phyloP scores from a whole-genome alignment of 1,284 basidiomycete species.

The Cutaneotrichosporon cyanovorans region DNA sequence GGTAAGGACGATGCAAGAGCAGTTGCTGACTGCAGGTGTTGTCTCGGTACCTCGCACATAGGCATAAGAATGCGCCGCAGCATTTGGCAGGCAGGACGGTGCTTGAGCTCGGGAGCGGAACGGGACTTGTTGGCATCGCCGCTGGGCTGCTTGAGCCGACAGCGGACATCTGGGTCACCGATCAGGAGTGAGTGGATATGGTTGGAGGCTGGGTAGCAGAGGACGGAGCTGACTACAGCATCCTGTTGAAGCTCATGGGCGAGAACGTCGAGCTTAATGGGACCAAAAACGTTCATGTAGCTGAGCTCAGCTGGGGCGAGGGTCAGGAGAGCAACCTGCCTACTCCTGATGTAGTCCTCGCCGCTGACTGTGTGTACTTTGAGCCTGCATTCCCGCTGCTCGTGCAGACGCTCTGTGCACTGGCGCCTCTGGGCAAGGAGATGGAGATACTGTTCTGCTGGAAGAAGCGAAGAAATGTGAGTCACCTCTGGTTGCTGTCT shows the following conservation, averaged over 20 bases:
- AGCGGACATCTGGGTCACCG: slow-evolving; percentile 65
- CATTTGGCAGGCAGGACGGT: slow-evolving; percentile 55
- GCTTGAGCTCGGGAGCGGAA: slow-evolving; percentile 76
- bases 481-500: too few species aligned
- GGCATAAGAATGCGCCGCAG: slow-evolving; percentile 44
- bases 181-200: slow-evolving; percentile 63
- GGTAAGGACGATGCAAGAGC: slow-evolving; percentile 49
- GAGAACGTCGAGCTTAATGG: slow-evolving; percentile 61
- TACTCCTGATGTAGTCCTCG: slow-evolving; percentile 55
- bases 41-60: slow-evolving; percentile 60
- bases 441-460: slow-evolving; percentile 82
- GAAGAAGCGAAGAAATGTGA: slow-evolving; percentile 83
- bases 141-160: slow-evolving; percentile 60
- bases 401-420: slow-evolving; percentile 65
- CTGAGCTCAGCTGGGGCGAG: slow-evolving; percentile 64
- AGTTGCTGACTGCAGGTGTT: slow-evolving; percentile 54
- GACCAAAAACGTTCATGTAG: slow-evolving; percentile 53
- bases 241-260: slow-evolving; percentile 65
- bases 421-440: slow-evolving; percentile 49
- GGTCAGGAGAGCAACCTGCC: slow-evolving; percentile 30
- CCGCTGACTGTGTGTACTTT: slow-evolving; percentile 91
- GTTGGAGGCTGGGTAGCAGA: not conserved
- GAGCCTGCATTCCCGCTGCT: slow-evolving; percentile 89
- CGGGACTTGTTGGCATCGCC: slow-evolving; percentile 79
- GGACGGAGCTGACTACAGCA: slow-evolving; percentile 48